Evolutionary conservation across 371 early-diverging fungal genomes (phyloP).

Genomic region (Apophysomyces elegans): DNA sequence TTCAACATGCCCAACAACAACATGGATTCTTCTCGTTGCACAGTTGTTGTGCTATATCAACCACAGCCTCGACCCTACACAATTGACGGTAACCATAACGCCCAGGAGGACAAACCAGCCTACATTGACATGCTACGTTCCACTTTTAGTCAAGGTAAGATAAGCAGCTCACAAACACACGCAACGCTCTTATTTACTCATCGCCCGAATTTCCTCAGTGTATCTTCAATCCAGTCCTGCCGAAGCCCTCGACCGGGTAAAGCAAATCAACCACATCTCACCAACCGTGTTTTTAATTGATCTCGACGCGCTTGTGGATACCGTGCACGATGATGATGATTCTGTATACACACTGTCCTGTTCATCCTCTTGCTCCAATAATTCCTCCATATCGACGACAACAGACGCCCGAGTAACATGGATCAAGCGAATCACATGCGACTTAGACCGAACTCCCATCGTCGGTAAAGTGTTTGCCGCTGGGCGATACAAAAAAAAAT

Average conservation of each 20-base stretch:
- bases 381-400: constrained; percentile 3
- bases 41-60: constrained; percentile 28
- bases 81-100: constrained; percentile 17
- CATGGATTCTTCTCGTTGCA: constrained; percentile 32
- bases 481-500: neutral
- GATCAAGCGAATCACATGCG: constrained; percentile 22
- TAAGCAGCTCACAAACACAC: neutral
- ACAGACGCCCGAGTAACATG: constrained; percentile 9
- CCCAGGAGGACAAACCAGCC: constrained; percentile 9
- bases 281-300: constrained; percentile 30
- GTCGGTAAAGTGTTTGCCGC: neutral
- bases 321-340: constrained; percentile 6
- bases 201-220: constrained; percentile 16
- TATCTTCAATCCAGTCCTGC: constrained; percentile 27
- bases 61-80: constrained; percentile 21
- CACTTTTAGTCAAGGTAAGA: constrained; percentile 36
- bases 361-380: constrained; percentile 11
- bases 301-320: constrained; percentile 24
- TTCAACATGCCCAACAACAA: constrained; percentile 8
- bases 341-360: constrained; percentile 19
- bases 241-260: constrained; percentile 31
- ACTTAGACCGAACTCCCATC: constrained; percentile 12
- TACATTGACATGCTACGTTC: constrained; percentile 23
- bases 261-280: constrained; percentile 17
- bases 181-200: neutral